These are phyloP conservation scores for Phyllosticta citriasiana DNA, from an alignment of 2,329 filamentous ascomycete species.

Conservation along the genomic window DNA sequence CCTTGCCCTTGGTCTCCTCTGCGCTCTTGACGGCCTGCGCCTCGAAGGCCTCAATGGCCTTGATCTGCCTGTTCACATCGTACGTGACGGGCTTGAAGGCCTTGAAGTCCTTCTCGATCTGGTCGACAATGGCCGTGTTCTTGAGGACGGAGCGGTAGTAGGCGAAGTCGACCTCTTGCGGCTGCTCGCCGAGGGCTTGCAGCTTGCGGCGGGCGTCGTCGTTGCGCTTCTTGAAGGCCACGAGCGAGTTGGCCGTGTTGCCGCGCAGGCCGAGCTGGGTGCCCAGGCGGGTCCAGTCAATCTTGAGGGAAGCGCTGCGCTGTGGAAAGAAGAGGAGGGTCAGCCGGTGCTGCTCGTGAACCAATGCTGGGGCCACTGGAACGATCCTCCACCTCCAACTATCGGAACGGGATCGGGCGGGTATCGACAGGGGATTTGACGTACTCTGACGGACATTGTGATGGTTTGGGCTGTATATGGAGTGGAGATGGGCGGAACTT, in stretches of 20 bases:
- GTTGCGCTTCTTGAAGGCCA: conserved; percentile 99
- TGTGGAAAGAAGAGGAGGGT: conserved; percentile 34
- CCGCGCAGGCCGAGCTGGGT: conserved; percentile 92
- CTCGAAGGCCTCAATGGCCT: conserved; percentile 97
- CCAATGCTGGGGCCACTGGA: conserved; percentile 15
- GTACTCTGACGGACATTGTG: conserved; percentile 36
- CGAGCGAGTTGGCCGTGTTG: conserved; percentile 81
- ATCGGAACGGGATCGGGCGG: conserved; percentile 1
- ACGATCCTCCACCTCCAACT: background rate
- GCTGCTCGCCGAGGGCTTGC: conserved; percentile 68
- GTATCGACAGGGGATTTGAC: conserved; percentile 17
- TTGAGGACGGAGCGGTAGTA: conserved; percentile 88
- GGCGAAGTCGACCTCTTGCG: conserved; percentile 82
- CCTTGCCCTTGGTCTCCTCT: conserved; percentile 90
- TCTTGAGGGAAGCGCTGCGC: conserved; percentile 97
- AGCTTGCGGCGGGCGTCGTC: conserved; percentile 96
- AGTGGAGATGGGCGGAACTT: conserved; percentile 35
- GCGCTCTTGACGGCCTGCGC: conserved; percentile 94
- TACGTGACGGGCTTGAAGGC: conserved; percentile 88
- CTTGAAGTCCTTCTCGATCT: conserved; percentile 94
- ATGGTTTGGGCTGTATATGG: conserved; percentile 28
- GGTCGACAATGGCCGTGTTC: conserved; percentile 90
- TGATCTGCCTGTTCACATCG: conserved; percentile 87
- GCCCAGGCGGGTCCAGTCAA: conserved; percentile 96
- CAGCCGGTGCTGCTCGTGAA: conserved; percentile 23